Evolutionary conservation across 1,139 yeast species (phyloP), one percentile per base, ranked within the genome.

Genomic region (Sugiyamaella grinbergsii): DNA sequence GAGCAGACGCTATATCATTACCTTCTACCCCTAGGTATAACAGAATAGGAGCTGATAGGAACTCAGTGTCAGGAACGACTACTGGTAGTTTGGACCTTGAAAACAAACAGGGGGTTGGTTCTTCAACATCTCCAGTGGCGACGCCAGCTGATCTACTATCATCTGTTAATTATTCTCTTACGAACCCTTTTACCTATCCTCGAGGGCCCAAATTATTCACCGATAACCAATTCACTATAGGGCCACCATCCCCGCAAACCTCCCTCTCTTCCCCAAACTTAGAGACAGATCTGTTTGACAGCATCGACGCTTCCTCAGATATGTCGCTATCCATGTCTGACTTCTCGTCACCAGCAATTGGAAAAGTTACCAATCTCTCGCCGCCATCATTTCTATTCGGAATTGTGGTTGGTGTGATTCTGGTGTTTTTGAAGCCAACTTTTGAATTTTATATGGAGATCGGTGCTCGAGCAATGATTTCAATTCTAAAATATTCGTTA

Each of bases 311-410:
- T 24, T 42, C 46, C 6, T 8, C 43, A 22, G 32, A 44, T n/a
- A n/a, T n/a, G n/a, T n/a, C n/a, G n/a, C n/a, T n/a, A n/a, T n/a
- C n/a, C 31, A 29, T 41, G 45, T 33, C 42, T 42, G 46, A 41
- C 26, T 15, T 42, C 31, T 31, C 50, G 19, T 29, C 24, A 34
- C 26, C 33, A 6, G 31, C 42, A 24, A 34, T 32, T 28, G 40
- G 36, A 4, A 47, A 47, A 31, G 16, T 47, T n/a, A 32, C 33
- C 6, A 29, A 7, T 13, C 31, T 50, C 8, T 50, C 53, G 5
- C 65, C 65, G 1, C 59, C 63, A 2, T 62, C 65, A 10, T 62
- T 62, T 49, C 53, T 57, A 23, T 53, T 63, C 7, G 65, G 65
- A 16, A 55, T 62, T 5, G 54, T 55, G 4, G 58, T 54, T 5